phyloP scores from a whole-genome alignment of 495 filamentous ascomycete genomes.

The Alectoria sarmentosa region DNA sequence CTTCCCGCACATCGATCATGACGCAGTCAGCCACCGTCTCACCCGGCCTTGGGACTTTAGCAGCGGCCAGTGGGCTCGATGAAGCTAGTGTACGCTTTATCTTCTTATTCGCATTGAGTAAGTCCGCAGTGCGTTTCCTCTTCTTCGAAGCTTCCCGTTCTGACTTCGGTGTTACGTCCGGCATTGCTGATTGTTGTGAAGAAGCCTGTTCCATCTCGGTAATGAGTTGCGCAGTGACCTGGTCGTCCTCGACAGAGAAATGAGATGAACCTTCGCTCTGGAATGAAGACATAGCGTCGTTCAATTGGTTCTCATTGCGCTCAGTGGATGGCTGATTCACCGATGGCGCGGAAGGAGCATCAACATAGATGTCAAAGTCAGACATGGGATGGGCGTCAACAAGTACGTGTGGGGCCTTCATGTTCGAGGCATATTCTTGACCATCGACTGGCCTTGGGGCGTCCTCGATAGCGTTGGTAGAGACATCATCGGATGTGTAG shows the following conservation, averaged over 20 bases:
- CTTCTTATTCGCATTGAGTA: slow-evolving; percentile 13
- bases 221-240: slow-evolving; percentile 23
- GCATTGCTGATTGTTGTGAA: slow-evolving; percentile 14
- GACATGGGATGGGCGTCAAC: slow-evolving; percentile 8
- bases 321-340: background rate
- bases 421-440: background rate
- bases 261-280: slow-evolving; percentile 1
- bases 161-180: background rate
- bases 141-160: slow-evolving; percentile 4
- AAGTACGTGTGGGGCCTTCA: background rate
- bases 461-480: slow-evolving; percentile 1
- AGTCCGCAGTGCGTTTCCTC: slow-evolving; percentile 13
- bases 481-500: background rate
- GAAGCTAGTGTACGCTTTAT: slow-evolving; percentile 2
- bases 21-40: slow-evolving; percentile 21
- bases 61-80: background rate
- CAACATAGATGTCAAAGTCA: slow-evolving; percentile 22
- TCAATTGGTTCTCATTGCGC: background rate
- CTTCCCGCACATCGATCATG: slow-evolving; percentile 15
- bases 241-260: slow-evolving; percentile 21
- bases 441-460: background rate
- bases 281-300: slow-evolving; percentile 9
- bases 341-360: slow-evolving; percentile 17
- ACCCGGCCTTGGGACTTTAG: background rate
- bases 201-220: slow-evolving; percentile 25